Evolutionary conservation across 2,329 filamentous ascomycete genomes (phyloP), one percentile per base, ranked within the genome.

Genomic region (Colletotrichum cereale): DNA sequence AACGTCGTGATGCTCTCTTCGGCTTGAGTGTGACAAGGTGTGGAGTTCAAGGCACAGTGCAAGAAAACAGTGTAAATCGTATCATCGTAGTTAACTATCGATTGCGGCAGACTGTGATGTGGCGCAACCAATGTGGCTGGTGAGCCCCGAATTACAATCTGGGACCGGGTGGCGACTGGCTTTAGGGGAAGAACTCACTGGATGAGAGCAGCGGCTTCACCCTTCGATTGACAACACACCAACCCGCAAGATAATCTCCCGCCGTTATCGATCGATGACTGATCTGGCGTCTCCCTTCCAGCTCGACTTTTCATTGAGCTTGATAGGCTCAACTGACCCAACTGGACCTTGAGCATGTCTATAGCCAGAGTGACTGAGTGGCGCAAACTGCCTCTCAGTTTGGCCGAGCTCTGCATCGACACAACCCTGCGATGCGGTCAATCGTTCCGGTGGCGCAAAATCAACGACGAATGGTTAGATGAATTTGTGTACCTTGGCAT

Each of bases 361-460:
- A 67, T 82, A 60, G 80, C 80, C 60, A 86, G 86, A 38, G 85
- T 90, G n/a, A 86, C 91, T 21, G 92, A 94, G 79, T 99, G 96
- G 96, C 90, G 90, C 74, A 97, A 93, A 84, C 84, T 99, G 75
- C 95, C 96, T 31, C 85, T 98, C 50, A 93, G 87, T 72, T 84
- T 97, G 42, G 89, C 91, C 5, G 96, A 99, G 79, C 88, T 99
- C 5, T 98, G 94, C 80, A 95, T 99, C 75, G 94, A 97, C 77
- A 99, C 96, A 0, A 97, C 95, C 0, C 85, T 99, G 42, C 91
- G 96, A 73, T 99, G 96, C 80, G 96, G 96, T 4, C 96, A 99
- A 81, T 97, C 96, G 0, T 99, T 99, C 77, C 91, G 96, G 84
- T 99, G 96, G 96, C 92, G 92, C 73, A 95, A 95, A 79, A 89